Evolutionary conservation across 345 rosid genomes (phyloP).

Genomic region (Arabidopsis arenosa): DNA sequence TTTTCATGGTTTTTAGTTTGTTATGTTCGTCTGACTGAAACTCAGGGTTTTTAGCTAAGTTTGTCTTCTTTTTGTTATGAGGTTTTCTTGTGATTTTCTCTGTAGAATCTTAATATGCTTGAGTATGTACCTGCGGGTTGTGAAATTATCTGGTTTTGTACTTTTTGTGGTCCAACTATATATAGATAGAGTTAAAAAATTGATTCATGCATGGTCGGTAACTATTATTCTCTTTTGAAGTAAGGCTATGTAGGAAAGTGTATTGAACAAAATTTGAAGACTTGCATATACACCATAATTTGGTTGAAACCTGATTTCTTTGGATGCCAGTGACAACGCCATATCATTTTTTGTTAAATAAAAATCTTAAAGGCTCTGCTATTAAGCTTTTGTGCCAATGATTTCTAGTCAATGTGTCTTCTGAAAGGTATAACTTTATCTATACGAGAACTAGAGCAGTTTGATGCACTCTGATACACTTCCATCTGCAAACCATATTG

Average conservation of each 20-base stretch:
- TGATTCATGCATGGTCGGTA: not conserved
- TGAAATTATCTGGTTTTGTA: not conserved
- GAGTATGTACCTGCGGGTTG: not conserved
- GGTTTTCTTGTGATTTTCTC: not conserved
- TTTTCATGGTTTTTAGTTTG: not conserved
- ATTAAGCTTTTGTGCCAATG: too few relatives aligned
- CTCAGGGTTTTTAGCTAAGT: not conserved
- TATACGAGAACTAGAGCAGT: not conserved
- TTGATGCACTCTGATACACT: conserved; percentile 22
- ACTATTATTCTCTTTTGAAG: not conserved
- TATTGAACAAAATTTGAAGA: not conserved
- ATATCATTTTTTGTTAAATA: not conserved
- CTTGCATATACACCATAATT: not conserved
- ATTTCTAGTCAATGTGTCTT: too few relatives aligned
- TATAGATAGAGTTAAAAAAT: not conserved
- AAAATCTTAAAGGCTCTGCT: too few relatives aligned
- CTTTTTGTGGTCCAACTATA: not conserved
- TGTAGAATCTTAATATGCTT: not conserved
- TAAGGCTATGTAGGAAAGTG: not conserved
- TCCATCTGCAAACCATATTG: not conserved
- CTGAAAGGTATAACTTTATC: too few relatives aligned
- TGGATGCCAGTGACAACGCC: not conserved
- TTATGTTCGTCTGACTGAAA: not conserved
- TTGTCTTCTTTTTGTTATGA: not conserved
- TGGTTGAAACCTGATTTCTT: not conserved